Percentiles rank a stretch among this genome's conserved stretches.
phyloP scores from a whole-genome alignment of 805 yeast genomes.

The Teunomyces pallodes region DNA sequence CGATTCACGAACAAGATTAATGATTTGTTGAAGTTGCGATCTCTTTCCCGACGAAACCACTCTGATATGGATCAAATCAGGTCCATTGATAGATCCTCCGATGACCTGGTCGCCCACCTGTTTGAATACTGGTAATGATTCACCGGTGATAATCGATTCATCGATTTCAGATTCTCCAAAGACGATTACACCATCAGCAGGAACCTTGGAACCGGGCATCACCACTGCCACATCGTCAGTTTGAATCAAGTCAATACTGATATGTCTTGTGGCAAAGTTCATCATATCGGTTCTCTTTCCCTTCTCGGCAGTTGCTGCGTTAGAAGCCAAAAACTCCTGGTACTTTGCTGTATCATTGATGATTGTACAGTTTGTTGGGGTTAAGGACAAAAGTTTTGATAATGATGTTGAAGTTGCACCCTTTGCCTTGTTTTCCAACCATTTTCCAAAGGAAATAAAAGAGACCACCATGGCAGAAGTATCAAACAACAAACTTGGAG shows the following conservation, averaged over 20 bases:
- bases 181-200: conserved; percentile 85
- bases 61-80: conserved; percentile 64
- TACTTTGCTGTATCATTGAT: conserved; percentile 40
- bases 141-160: conserved; percentile 92
- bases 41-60: conserved; percentile 75
- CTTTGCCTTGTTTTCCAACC: conserved; percentile 87
- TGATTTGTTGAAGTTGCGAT: conserved; percentile 85
- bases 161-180: conserved; percentile 81
- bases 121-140: conserved; percentile 73
- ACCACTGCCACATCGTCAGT: conserved; percentile 72
- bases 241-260: conserved; percentile 79
- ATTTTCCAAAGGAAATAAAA: conserved; percentile 87
- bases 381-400: conserved; percentile 71
- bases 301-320: conserved; percentile 6
- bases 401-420: conserved; percentile 91
- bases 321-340: conserved; percentile 15
- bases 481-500: conserved; percentile 78
- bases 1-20: conserved; percentile 81
- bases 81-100: conserved; percentile 90
- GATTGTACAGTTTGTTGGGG: conserved; percentile 75
- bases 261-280: conserved; percentile 40
- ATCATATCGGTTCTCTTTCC: conserved; percentile 9
- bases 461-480: conserved; percentile 81
- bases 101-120: conserved; percentile 58
- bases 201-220: conserved; percentile 82